Conservation (phyloP, 202 grass and related monocot species). For the Zizania palustris region DNA sequence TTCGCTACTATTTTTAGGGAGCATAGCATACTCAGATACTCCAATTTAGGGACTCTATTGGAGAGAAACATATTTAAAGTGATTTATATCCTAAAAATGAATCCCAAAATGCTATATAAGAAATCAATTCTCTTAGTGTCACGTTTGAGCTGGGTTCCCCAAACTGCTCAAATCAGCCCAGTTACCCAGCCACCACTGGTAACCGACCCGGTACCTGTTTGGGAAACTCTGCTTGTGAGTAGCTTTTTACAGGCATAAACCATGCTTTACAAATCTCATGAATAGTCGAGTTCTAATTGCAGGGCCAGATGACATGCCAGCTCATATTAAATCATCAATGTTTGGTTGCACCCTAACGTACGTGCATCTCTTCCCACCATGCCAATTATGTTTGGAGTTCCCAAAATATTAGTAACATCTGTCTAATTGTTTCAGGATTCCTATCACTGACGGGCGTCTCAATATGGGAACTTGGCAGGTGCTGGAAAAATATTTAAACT, state of each 20-base stretch:
- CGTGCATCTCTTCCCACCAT: neutral
- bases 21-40: too few relatives aligned
- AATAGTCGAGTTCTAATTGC: constrained; percentile 41
- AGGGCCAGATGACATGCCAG: constrained; percentile 99
- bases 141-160: neutral
- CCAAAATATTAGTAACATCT: constrained; percentile 16
- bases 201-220: too few relatives aligned
- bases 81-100: too few relatives aligned
- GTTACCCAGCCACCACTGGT: too few relatives aligned
- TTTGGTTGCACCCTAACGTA: constrained; percentile 91
- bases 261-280: constrained; percentile 20
- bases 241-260: neutral
- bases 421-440: constrained; percentile 62
- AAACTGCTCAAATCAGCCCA: too few relatives aligned
- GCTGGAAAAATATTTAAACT: neutral
- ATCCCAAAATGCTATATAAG: too few relatives aligned
- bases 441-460: constrained; percentile 76
- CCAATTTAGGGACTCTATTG: too few relatives aligned
- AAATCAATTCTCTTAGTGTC: too few relatives aligned
- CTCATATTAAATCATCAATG: constrained; percentile 99
- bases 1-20: too few relatives aligned
- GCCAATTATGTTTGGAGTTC: neutral
- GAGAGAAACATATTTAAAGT: too few relatives aligned
- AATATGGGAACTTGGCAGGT: constrained; percentile 99
- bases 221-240: neutral